Percentiles rank a stretch among this genome's conserved stretches.
Evolutionary conservation across 441 rosid genomes (phyloP).

Genomic region (Erysimum pusillum): DNA sequence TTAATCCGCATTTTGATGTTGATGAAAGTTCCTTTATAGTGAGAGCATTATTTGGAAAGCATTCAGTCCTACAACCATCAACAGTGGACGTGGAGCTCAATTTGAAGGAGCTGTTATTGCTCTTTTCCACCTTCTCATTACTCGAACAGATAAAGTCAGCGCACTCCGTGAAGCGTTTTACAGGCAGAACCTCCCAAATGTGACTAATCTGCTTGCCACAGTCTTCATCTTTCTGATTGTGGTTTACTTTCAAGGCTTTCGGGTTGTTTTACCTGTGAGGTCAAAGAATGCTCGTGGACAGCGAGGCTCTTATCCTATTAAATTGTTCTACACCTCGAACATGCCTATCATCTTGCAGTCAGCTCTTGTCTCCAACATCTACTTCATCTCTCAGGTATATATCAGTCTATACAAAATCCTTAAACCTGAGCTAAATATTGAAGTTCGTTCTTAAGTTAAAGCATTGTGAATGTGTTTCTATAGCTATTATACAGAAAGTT

Average conservation of each 20-base stretch:
- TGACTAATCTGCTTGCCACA: constrained; percentile 83
- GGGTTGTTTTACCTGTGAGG: constrained; percentile 48
- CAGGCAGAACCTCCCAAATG: constrained; percentile 94
- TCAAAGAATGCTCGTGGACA: constrained; percentile 49
- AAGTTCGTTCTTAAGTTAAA: not conserved
- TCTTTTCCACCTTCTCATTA: constrained; percentile 64
- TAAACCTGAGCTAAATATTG: not conserved
- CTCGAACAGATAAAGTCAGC: constrained; percentile 51
- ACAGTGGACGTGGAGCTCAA: constrained; percentile 92
- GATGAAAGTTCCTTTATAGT: constrained; percentile 4
- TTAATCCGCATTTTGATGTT: constrained; percentile 26
- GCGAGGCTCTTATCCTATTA: constrained; percentile 93
- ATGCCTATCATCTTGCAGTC: constrained; percentile 84
- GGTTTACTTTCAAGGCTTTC: constrained; percentile 48
- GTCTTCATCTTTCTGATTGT: constrained; percentile 60
- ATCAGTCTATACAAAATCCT: not conserved
- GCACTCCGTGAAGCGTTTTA: constrained; percentile 90
- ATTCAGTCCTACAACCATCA: constrained; percentile 91
- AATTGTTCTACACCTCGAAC: constrained; percentile 70
- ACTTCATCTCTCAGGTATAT: constrained; percentile 90
- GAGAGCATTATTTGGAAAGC: constrained; percentile 93
- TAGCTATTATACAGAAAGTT: constrained; percentile 67
- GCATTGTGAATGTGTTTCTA: not conserved
- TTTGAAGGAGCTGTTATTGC: constrained; percentile 96
- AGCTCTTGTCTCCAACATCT: constrained; percentile 90